Evolutionary conservation across 2,329 filamentous ascomycete genomes (phyloP), one percentile per base, ranked within the genome.

Genomic region (Penicillium sp.): DNA sequence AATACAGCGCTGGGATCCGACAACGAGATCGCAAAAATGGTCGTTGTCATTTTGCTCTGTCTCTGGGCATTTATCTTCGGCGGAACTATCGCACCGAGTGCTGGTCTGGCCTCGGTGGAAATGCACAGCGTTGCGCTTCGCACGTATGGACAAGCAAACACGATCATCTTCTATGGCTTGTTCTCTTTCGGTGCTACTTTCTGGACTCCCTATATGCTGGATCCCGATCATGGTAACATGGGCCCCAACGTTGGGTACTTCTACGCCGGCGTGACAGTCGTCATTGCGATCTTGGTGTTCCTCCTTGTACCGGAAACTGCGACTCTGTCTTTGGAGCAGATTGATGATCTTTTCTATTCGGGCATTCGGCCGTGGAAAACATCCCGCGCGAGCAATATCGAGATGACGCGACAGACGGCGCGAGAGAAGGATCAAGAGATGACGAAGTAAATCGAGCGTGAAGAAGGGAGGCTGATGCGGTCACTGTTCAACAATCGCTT

Each of bases 211-310:
- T 66, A 66, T 33, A 65, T 64, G 62, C 39, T 66, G 16, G 56
- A 60, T 27, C 39, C 51, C 1, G 39, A 59, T 14, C 55, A 66
- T 44, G 63, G 63, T 3, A 61, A 65, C 35, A 65, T 65, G 63
- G 63, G 64, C 1, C 30, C 63, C 3, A 63, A 56, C 43, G 65
- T 67, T n/a, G 64, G 65, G 2, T 67, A 67, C 33, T 67, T 67
- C 36, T 67, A 67, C 42, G 61, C 59, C 1, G 62, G 53, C 0
- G 55, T 64, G 2, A 61, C 62, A 2, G 49, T 57, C 3, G 46
- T 57, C 2, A 55, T 64, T 25, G 44, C 46, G 4, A 24, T 47
- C 2, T 49, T 64, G 22, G 52, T 53, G 1, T 64, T 55, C 25
- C 35, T 62, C 3, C 43, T 65, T 10, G 60, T 67, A 4, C 64